Percentiles rank a stretch among this genome's conserved stretches.
Evolutionary conservation across 139 green algal genomes (phyloP).

Genomic region (Chlamydomonas incerta): DNA sequence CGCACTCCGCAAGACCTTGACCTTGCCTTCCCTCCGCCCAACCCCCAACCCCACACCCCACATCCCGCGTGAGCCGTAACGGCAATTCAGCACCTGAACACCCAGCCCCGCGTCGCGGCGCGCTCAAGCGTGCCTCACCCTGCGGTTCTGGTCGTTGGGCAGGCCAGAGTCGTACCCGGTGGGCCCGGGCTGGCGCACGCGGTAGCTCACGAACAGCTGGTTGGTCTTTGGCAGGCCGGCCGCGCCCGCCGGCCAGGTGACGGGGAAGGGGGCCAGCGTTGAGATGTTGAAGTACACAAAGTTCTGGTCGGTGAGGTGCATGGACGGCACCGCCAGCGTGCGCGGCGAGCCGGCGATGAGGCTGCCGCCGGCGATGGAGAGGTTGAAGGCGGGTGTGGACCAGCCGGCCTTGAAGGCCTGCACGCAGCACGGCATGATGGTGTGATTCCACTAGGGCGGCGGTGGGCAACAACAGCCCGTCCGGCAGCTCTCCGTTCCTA

Average conservation of each 20-base stretch:
- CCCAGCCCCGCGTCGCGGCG: too few species aligned
- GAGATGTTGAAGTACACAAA: neutral
- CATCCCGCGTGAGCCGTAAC: too few species aligned
- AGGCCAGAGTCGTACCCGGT: neutral
- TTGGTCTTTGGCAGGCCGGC: neutral
- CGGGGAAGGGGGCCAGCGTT: neutral
- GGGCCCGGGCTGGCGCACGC: neutral
- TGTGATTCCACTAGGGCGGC: too few species aligned
- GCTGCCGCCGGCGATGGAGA: neutral
- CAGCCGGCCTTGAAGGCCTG: slow-evolving; percentile 21
- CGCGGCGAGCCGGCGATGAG: neutral
- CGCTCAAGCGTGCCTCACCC: too few species aligned
- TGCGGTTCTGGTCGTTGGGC: neutral
- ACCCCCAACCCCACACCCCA: too few species aligned
- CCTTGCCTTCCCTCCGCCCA: too few species aligned
- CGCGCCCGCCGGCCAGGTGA: neutral
- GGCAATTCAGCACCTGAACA: too few species aligned
- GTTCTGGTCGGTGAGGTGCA: neutral
- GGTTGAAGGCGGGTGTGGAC: neutral
- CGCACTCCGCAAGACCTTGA: too few species aligned
- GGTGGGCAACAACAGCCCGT: too few species aligned
- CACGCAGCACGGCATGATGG: neutral
- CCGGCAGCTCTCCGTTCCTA: too few species aligned
- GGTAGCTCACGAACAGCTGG: slow-evolving; percentile 5
- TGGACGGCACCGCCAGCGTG: neutral